Conservation (phyloP, 2,329 filamentous ascomycete genomes). For the Colletotrichum karsti region DNA sequence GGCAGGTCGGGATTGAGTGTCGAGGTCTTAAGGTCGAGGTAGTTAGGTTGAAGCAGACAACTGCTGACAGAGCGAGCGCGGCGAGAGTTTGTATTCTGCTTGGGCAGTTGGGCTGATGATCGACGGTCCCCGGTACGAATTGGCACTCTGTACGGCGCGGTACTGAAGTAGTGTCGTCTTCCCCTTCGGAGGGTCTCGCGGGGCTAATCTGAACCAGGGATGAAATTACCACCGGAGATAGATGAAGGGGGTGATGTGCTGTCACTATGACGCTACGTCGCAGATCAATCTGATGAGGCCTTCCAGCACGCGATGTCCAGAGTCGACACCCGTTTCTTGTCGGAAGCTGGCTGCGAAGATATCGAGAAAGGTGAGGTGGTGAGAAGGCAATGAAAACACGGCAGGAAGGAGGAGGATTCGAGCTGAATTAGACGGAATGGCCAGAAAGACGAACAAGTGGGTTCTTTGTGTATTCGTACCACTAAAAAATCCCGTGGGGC, state of each 20-base stretch:
- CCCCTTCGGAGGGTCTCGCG: constrained; percentile 22
- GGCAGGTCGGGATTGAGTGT: not conserved
- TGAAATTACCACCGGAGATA: constrained; percentile 13
- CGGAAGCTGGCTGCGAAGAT: not conserved
- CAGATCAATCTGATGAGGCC: not conserved
- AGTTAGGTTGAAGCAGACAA: not conserved
- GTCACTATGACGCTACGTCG: constrained; percentile 23
- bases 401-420: not conserved
- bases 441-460: constrained; percentile 19
- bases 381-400: not conserved
- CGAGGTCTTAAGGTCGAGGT: not conserved
- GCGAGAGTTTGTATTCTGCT: constrained; percentile 5
- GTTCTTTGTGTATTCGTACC: not conserved
- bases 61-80: constrained; percentile 7
- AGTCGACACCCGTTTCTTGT: not conserved
- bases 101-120: constrained; percentile 18
- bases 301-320: constrained; percentile 3
- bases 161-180: no score
- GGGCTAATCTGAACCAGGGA: constrained; percentile 22
- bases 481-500: constrained; percentile 11
- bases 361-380: not conserved
- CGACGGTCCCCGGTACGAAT: constrained; percentile 11
- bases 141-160: not conserved
- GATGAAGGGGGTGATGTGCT: constrained; percentile 26
- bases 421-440: constrained; percentile 5